A percentile compares a stretch with the other conserved stretches of the same genome.
phyloP scores from a whole-genome alignment of 371 early-diverging fungal species.

The Pancytospora philotis region DNA sequence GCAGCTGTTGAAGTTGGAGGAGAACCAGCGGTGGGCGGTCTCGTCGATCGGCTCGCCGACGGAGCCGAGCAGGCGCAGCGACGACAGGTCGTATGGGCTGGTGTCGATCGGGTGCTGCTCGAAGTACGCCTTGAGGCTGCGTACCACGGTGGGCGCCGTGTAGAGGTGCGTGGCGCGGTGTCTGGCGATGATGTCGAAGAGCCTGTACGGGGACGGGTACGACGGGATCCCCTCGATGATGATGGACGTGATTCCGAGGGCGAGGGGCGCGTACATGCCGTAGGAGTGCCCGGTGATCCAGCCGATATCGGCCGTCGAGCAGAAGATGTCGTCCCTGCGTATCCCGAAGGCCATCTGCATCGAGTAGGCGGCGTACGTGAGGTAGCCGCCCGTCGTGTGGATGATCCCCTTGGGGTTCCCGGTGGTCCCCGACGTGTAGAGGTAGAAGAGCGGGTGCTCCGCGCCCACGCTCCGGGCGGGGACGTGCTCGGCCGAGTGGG shows the following conservation, averaged over 20 bases:
- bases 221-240: constrained; percentile 75
- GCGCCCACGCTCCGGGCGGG: constrained; percentile 66
- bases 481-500: constrained; percentile 65
- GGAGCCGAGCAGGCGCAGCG: constrained; percentile 76
- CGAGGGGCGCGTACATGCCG: constrained; percentile 75
- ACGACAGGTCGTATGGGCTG: constrained; percentile 21
- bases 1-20: constrained; percentile 69
- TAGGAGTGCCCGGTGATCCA: constrained; percentile 85
- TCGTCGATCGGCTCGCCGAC: constrained; percentile 94
- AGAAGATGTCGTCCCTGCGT: constrained; percentile 67
- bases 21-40: constrained; percentile 89
- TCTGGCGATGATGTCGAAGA: constrained; percentile 71
- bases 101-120: constrained; percentile 59
- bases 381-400: constrained; percentile 84
- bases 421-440: constrained; percentile 84
- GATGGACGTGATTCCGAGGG: constrained; percentile 71
- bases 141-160: constrained; percentile 91
- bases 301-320: constrained; percentile 59
- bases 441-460: constrained; percentile 75
- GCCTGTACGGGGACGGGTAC: constrained; percentile 69
- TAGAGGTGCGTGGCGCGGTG: constrained; percentile 81
- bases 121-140: constrained; percentile 73
- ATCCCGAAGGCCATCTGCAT: constrained; percentile 67
- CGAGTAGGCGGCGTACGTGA: constrained; percentile 71
- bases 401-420: constrained; percentile 91